These are phyloP conservation scores for Juncus effusus DNA, from an alignment of 176 grass and related monocot genomes.

Conservation along the genomic window DNA sequence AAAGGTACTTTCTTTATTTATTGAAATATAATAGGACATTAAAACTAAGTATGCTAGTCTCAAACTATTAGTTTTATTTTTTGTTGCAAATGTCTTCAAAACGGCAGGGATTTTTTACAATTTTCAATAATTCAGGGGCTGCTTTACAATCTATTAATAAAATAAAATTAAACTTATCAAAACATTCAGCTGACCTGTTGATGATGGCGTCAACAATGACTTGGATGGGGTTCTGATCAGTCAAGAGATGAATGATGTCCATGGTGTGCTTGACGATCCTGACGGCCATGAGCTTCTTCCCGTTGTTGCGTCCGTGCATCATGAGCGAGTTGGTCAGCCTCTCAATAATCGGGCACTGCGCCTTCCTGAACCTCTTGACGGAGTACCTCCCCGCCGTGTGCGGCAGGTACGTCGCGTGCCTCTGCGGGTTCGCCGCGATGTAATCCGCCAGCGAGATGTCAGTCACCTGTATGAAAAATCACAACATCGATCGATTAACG, in stretches of 20 bases:
- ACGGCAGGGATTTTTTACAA: neutral
- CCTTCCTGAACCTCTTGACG: constrained; percentile 58
- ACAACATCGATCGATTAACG: neutral
- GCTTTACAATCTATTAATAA: neutral
- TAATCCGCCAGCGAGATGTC: constrained; percentile 62
- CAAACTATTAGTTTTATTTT: neutral
- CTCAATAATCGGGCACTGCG: constrained; percentile 63
- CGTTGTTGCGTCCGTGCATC: constrained; percentile 75
- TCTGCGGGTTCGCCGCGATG: constrained; percentile 44
- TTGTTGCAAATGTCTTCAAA: neutral
- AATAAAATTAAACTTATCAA: neutral
- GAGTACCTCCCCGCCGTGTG: constrained; percentile 65
- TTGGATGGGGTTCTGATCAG: constrained; percentile 68
- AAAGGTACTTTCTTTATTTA: too few relatives aligned
- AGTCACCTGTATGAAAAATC: constrained; percentile 38
- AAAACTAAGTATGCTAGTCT: neutral
- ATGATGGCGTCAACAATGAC: constrained; percentile 65
- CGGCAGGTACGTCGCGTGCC: constrained; percentile 56
- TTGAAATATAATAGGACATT: neutral
- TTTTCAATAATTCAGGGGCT: neutral
- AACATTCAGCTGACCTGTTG: constrained; percentile 38
- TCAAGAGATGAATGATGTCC: constrained; percentile 69
- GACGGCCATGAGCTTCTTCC: constrained; percentile 66
- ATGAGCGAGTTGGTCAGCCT: constrained; percentile 63
- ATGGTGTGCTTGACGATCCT: constrained; percentile 60